Evolutionary conservation across 2,329 filamentous ascomycete species (phyloP).

Genomic region (Tolypocladium ovalisporum): DNA sequence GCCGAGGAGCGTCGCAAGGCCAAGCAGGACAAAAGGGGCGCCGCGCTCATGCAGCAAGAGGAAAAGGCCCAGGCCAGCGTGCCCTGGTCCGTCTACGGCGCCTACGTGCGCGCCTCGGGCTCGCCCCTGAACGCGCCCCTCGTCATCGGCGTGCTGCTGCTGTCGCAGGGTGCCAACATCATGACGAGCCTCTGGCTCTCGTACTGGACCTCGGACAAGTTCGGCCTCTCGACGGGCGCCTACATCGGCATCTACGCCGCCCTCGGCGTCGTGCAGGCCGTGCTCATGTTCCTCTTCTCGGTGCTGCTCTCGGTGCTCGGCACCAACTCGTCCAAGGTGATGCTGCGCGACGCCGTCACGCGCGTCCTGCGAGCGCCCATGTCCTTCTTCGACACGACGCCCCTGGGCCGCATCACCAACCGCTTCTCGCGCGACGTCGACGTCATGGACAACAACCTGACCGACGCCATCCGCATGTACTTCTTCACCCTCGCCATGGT

Average conservation of each 20-base stretch:
- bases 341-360: constrained; percentile 71
- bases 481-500: constrained; percentile 78
- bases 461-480: constrained; percentile 88
- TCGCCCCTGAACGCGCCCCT: constrained; percentile 58
- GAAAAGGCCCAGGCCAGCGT: constrained; percentile 67
- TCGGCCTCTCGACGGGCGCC: constrained; percentile 49
- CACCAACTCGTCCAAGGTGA: constrained; percentile 69
- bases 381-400: constrained; percentile 97
- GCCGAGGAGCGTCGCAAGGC: constrained; percentile 18
- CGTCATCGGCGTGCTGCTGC: constrained; percentile 48
- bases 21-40: constrained; percentile 47
- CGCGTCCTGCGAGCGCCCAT: constrained; percentile 63
- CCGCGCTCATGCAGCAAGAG: constrained; percentile 59
- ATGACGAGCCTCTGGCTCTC: constrained; percentile 85
- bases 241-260: constrained; percentile 67
- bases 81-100: constrained; percentile 66
- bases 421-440: constrained; percentile 93
- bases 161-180: constrained; percentile 78
- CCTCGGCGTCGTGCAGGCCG: constrained; percentile 59
- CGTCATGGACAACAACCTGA: constrained; percentile 88
- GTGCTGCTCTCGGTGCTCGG: constrained; percentile 67
- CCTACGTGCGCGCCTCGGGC: constrained; percentile 68
- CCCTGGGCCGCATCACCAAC: constrained; percentile 89
- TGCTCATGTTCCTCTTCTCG: constrained; percentile 73
- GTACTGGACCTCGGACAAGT: constrained; percentile 82